Conservation (phyloP, 345 rosid species). For the Adansonia digitata region DNA sequence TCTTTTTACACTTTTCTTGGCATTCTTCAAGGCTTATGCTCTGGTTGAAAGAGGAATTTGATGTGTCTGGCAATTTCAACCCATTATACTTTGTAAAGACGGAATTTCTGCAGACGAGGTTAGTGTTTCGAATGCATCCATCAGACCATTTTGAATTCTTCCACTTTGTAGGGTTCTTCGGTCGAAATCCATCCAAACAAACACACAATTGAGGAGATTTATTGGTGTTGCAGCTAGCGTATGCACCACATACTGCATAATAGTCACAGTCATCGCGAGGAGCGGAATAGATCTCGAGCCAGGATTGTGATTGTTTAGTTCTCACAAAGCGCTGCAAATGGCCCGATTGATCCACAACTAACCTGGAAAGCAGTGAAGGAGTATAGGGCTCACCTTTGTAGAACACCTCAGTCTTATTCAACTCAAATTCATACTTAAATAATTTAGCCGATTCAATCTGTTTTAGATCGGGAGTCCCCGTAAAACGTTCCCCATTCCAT, state of each 20-base stretch:
- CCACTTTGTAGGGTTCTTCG: conserved; percentile 29
- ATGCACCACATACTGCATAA: conserved; percentile 29
- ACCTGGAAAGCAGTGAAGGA: background rate
- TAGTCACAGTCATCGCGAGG: conserved; percentile 10
- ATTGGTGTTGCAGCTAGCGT: conserved; percentile 33
- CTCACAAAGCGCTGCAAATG: background rate
- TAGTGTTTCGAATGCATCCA: conserved; percentile 27
- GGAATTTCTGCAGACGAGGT: background rate
- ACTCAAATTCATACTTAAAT: background rate
- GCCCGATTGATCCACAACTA: background rate
- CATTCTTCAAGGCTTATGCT: conserved; percentile 31
- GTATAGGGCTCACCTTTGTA: conserved; percentile 13
- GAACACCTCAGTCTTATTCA: conserved; percentile 25
- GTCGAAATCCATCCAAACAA: conserved; percentile 39
- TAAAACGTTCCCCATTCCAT: conserved; percentile 43
- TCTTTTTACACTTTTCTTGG: conserved; percentile 21
- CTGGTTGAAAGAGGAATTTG: conserved; percentile 12
- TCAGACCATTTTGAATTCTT: conserved; percentile 29
- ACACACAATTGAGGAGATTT: no score
- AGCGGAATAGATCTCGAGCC: background rate
- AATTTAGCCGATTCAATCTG: background rate
- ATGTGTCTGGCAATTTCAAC: conserved; percentile 44
- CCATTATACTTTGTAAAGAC: background rate
- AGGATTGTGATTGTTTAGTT: background rate
- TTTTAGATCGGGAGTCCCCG: conserved; percentile 37